phyloP scores from a whole-genome alignment of 2,329 filamentous ascomycete genomes.

The Penicillium expansum region DNA sequence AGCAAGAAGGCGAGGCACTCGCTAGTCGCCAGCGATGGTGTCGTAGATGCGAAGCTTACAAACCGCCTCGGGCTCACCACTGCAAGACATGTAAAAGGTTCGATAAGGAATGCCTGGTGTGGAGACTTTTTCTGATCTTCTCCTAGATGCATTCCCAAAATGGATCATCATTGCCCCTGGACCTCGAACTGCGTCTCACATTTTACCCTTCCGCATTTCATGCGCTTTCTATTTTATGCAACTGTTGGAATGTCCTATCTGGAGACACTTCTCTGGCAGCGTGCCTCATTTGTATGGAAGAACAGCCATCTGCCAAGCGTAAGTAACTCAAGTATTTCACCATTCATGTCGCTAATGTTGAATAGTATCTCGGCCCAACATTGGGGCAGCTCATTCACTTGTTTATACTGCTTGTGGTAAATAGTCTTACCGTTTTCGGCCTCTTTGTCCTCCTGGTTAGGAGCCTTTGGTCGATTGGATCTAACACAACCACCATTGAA shows the following conservation, averaged over 20 bases:
- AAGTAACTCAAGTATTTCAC: conserved; percentile 27
- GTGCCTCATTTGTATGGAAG: conserved; percentile 54
- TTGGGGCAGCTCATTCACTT: conserved; percentile 53
- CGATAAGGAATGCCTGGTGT: conserved; percentile 1
- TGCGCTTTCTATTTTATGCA: conserved; percentile 61
- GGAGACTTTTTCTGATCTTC: conserved; percentile 8
- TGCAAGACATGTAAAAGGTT: conserved; percentile 62
- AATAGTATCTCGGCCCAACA: conserved; percentile 58
- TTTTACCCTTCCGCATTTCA: conserved; percentile 63
- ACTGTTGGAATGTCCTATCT: conserved; percentile 58
- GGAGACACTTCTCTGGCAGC: conserved; percentile 53
- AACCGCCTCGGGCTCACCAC: conserved; percentile 63
- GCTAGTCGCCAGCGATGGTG: conserved; percentile 53
- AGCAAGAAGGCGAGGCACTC: conserved; percentile 20
- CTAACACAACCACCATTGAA: conserved; percentile 64
- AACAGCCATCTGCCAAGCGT: conserved; percentile 57
- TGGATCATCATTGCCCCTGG: conserved; percentile 68
- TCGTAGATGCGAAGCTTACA: conserved; percentile 59
- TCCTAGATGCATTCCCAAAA: conserved; percentile 59
- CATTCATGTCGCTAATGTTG: conserved; percentile 1
- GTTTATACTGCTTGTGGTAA: conserved; percentile 53
- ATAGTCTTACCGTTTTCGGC: conserved; percentile 57
- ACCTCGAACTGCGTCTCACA: conserved; percentile 65
- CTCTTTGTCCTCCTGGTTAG: conserved; percentile 55
- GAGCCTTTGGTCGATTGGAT: conserved; percentile 53